phyloP scores from a whole-genome alignment of 1,284 basidiomycete genomes.

The Ganoderma resinaceum region DNA sequence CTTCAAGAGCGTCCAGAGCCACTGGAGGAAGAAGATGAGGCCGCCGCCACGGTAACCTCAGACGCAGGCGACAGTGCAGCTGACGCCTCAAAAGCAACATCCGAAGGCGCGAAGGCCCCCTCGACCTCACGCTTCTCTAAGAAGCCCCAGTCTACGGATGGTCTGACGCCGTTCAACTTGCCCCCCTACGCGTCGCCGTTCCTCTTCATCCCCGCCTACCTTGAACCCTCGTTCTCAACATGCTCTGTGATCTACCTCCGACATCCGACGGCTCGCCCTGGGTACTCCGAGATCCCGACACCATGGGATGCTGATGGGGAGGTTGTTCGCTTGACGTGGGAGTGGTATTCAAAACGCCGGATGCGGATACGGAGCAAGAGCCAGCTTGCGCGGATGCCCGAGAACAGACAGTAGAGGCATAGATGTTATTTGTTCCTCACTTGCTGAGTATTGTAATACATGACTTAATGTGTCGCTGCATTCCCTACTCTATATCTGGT shows the following conservation, averaged over 20 bases:
- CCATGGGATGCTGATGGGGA: slow-evolving; percentile 95
- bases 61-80: slow-evolving; percentile 7
- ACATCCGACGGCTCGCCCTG: slow-evolving; percentile 92
- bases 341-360: slow-evolving; percentile 84
- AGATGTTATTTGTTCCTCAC: slow-evolving; percentile 17
- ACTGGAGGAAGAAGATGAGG: slow-evolving; percentile 31
- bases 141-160: slow-evolving; percentile 12
- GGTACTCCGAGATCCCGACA: slow-evolving; percentile 92
- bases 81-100: slow-evolving; percentile 12
- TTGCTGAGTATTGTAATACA: slow-evolving; percentile 26
- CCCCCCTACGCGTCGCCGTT: slow-evolving; percentile 91
- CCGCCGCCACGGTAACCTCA: slow-evolving; percentile 12
- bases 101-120: slow-evolving; percentile 9
- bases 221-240: slow-evolving; percentile 90
- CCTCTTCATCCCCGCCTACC: slow-evolving; percentile 95
- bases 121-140: slow-evolving; percentile 11
- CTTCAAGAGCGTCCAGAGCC: slow-evolving; percentile 50
- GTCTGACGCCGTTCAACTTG: slow-evolving; percentile 82
- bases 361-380: slow-evolving; percentile 76
- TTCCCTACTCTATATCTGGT: neutral
- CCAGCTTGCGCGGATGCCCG: slow-evolving; percentile 73
- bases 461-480: slow-evolving; percentile 27
- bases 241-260: slow-evolving; percentile 96
- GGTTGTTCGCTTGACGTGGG: slow-evolving; percentile 87
- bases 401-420: slow-evolving; percentile 51